Evolutionary conservation across 768 basidiomycete genomes (phyloP).

Genomic region (Tricholoma furcatifolium): DNA sequence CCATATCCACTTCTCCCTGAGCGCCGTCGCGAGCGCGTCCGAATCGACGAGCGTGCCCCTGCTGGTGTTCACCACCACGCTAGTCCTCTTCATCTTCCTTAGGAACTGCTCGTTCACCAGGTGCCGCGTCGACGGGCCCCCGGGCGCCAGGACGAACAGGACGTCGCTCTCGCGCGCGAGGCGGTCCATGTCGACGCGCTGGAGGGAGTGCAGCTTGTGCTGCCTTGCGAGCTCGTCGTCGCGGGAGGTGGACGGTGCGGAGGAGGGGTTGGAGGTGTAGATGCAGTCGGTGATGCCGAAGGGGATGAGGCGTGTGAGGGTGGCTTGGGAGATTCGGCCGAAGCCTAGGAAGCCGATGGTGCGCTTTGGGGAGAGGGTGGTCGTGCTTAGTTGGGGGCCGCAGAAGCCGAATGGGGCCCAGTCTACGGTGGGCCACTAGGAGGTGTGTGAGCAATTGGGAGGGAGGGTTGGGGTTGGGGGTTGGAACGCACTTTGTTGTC

Average conservation of each 20-base stretch:
- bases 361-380: conserved; percentile 44
- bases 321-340: conserved; percentile 89
- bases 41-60: conserved; percentile 90
- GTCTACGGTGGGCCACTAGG: conserved; percentile 73
- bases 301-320: conserved; percentile 72
- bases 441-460: background rate
- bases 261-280: conserved; percentile 61
- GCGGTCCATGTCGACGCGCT: conserved; percentile 59
- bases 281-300: conserved; percentile 79
- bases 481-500: conserved; percentile 55
- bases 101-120: conserved; percentile 73
- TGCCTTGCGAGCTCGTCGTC: conserved; percentile 30
- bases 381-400: conserved; percentile 75
- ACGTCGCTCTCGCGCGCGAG: conserved; percentile 82
- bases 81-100: conserved; percentile 79
- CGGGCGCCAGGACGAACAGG: conserved; percentile 80
- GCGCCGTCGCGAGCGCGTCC: conserved; percentile 79
- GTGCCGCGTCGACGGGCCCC: conserved; percentile 68
- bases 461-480: background rate
- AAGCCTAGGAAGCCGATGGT: conserved; percentile 94
- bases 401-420: conserved; percentile 88
- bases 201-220: conserved; percentile 40
- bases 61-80: conserved; percentile 81
- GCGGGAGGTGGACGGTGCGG: conserved; percentile 43
- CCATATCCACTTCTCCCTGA: conserved; percentile 79